These are phyloP conservation scores for Saprolegnia parasitica DNA, from an alignment of 352 stramenopile genomes.

Conservation along the genomic window DNA sequence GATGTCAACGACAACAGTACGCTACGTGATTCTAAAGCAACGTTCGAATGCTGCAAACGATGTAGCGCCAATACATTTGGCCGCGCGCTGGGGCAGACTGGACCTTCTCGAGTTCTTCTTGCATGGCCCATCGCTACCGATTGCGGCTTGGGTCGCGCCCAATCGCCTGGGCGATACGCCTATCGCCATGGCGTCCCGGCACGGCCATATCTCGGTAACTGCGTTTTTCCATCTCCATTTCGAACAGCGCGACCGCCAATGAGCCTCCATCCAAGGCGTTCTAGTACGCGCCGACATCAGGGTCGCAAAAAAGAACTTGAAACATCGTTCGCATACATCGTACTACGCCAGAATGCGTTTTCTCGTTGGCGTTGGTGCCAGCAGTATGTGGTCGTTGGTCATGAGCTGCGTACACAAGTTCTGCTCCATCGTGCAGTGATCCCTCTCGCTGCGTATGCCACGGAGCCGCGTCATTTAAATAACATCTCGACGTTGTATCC, in stretches of 20 bases:
- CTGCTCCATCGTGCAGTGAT: no score
- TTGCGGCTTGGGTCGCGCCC: background rate
- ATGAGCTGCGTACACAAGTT: no score
- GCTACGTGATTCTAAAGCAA: background rate
- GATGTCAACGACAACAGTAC: slow-evolving; percentile 18
- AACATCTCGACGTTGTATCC: no score
- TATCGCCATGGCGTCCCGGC: background rate
- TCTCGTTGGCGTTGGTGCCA: no score
- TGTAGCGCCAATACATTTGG: slow-evolving; percentile 17
- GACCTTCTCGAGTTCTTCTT: background rate
- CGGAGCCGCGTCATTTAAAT: no score
- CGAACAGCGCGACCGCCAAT: background rate
- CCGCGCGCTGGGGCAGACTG: slow-evolving; percentile 6
- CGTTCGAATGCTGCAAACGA: background rate
- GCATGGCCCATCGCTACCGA: background rate
- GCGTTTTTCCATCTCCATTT: slow-evolving; percentile 1
- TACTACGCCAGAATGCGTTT: no score
- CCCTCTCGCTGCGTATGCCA: no score
- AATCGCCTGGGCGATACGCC: slow-evolving; percentile 6
- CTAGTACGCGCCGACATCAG: no score
- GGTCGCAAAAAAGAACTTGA: no score
- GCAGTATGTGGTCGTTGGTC: no score
- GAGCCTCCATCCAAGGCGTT: no score
- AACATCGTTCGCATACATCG: no score
- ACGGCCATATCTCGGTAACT: background rate